Conservation (phyloP, 148 eudicot species). For the Vaccinium vitisidaea region DNA sequence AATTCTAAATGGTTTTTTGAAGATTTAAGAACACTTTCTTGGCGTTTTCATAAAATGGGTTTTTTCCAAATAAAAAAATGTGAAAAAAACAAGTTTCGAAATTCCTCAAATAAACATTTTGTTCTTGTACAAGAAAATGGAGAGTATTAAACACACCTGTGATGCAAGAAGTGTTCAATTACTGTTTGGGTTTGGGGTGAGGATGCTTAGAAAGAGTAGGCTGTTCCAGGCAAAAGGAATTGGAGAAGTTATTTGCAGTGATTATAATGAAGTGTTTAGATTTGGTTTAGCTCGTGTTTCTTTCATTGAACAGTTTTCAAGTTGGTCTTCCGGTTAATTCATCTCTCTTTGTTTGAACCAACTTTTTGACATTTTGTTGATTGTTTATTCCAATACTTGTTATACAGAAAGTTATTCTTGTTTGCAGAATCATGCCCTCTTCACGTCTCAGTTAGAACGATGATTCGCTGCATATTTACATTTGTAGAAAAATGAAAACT, state of each 20-base stretch:
- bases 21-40: no score
- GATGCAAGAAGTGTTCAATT: no score
- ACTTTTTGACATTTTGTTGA: neutral
- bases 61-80: no score
- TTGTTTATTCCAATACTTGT: neutral
- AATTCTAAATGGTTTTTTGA: no score
- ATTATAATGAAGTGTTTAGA: neutral
- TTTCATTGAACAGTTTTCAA: neutral
- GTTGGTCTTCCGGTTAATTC: neutral
- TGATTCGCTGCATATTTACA: neutral
- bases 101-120: no score
- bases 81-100: no score
- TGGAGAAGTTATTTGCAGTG: neutral
- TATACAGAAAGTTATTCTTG: neutral
- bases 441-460: neutral
- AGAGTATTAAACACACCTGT: no score
- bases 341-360: neutral
- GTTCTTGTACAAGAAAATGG: no score
- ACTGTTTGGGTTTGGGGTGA: no score
- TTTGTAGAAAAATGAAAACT: neutral
- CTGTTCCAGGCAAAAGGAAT: no score
- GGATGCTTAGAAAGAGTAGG: no score
- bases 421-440: neutral
- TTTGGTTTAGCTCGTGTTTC: neutral
- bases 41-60: no score